Evolutionary conservation across 1,139 yeast genomes (phyloP), one percentile per base, ranked within the genome.

Genomic region (Taphrina betulina): DNA sequence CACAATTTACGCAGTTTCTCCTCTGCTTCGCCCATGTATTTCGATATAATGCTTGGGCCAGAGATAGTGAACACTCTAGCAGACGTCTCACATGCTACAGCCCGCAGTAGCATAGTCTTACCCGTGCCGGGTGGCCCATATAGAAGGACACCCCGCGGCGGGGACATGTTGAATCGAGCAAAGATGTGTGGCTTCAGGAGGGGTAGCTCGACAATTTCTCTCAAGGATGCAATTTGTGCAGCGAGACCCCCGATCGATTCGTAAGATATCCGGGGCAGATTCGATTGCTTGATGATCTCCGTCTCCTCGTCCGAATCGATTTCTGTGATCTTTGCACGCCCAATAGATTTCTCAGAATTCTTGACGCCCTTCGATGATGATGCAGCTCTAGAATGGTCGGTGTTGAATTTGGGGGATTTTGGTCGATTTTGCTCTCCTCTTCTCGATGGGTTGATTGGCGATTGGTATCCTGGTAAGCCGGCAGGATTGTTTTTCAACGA

Each of bases 71-170:
- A 75, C 0, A 90, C 82, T 69, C 90, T 97, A 0, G 95, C 95
- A 3, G 74, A 69, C 8, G 76, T 71, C 54, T 83, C 85, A 58
- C 78, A 74, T 0, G 96, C 95, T 10, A 92, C 82, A 33, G 95
- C 85, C 57, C 87, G 76, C 43, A 94, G 73, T 14, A 92, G 75
- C 88, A 90, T 81, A 0, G 97, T 87, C 68, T 92, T 92, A 56
- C 99, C 99, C 0, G 97, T 90, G 1, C 99, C 99, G 1, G 97
- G 95, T 1, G 97, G 95, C 0, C 99, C 99, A 71, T 90, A 95
- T 3, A 92, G 72, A 31, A 92, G 71, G 14, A 94, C 77, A 2
- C 98, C 98, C 57, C 96, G 75, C 35, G 97, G 96, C 8, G 96
- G 94, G 7, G 83, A 76, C 43, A 90, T 85, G n/a, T 92, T 90